Conservation (phyloP, 2,329 filamentous ascomycete genomes). For the Neonectria punicea region DNA sequence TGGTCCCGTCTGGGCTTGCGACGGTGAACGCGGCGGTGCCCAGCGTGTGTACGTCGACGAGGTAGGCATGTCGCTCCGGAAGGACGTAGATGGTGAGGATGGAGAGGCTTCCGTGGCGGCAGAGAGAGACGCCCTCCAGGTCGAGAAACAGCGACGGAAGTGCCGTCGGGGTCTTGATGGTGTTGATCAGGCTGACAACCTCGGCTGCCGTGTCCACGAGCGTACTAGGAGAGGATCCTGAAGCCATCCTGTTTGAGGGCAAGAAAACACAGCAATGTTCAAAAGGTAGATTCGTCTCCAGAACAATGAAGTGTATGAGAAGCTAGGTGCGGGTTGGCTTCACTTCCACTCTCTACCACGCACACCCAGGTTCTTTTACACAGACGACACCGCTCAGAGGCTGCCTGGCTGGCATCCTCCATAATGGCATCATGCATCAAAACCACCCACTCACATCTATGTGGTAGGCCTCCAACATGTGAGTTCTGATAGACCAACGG, state of each 20-base stretch:
- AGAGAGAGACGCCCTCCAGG: constrained; percentile 12
- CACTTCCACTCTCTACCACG: neutral
- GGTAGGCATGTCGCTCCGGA: neutral
- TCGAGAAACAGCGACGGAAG: constrained; percentile 11
- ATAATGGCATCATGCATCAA: neutral
- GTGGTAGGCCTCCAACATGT: neutral
- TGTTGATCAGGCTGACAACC: constrained; percentile 2
- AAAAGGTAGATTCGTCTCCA: neutral
- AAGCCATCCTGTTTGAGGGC: neutral
- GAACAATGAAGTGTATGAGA: neutral
- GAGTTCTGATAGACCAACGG: neutral
- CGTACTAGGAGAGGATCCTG: neutral
- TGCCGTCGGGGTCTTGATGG: neutral
- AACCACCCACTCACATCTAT: neutral
- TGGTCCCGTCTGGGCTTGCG: neutral
- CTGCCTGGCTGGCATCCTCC: neutral
- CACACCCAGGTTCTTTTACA: neutral
- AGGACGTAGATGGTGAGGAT: constrained; percentile 13
- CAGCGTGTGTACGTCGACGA: constrained; percentile 20
- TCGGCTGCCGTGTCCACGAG: neutral
- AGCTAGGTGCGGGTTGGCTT: neutral
- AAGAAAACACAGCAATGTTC: neutral
- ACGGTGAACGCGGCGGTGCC: neutral
- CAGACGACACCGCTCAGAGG: neutral
- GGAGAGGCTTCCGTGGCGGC: constrained; percentile 15